Percentiles rank a stretch among this genome's conserved stretches.
Conservation (phyloP, 768 basidiomycete genomes). For the Pleurotus giganteus region DNA sequence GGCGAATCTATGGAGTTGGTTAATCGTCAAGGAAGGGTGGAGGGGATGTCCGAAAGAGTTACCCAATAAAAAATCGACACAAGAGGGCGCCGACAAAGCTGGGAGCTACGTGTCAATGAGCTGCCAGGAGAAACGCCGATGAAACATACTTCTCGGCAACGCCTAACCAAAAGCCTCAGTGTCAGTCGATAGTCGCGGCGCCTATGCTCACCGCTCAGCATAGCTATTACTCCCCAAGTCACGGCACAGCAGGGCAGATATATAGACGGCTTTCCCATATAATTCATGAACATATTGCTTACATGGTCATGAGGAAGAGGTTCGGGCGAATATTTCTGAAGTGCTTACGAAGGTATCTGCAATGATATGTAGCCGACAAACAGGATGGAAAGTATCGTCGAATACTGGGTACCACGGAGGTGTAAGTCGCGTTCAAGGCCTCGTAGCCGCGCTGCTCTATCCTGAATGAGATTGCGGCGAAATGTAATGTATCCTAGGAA, state of each 20-base stretch:
- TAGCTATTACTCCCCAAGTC: conserved; percentile 50
- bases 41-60: conserved; percentile 32
- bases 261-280: conserved; percentile 51
- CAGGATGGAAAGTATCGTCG: conserved; percentile 8
- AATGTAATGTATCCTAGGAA: background rate
- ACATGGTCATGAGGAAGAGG: background rate
- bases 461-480: background rate
- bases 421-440: conserved; percentile 6
- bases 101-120: background rate
- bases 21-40: conserved; percentile 22
- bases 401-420: conserved; percentile 2
- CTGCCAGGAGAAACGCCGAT: background rate
- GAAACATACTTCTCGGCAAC: conserved; percentile 25
- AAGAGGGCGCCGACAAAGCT: conserved; percentile 40
- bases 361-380: conserved; percentile 8
- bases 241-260: conserved; percentile 52
- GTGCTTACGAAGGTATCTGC: conserved; percentile 11
- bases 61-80: conserved; percentile 43
- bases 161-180: conserved; percentile 12
- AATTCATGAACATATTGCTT: conserved; percentile 56
- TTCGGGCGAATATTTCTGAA: background rate
- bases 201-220: conserved; percentile 32
- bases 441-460: conserved; percentile 6
- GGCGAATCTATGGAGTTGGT: conserved; percentile 27
- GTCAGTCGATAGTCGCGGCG: background rate